Evolutionary conservation across 495 filamentous ascomycete species (phyloP).

Genomic region (Penicillium lividum): DNA sequence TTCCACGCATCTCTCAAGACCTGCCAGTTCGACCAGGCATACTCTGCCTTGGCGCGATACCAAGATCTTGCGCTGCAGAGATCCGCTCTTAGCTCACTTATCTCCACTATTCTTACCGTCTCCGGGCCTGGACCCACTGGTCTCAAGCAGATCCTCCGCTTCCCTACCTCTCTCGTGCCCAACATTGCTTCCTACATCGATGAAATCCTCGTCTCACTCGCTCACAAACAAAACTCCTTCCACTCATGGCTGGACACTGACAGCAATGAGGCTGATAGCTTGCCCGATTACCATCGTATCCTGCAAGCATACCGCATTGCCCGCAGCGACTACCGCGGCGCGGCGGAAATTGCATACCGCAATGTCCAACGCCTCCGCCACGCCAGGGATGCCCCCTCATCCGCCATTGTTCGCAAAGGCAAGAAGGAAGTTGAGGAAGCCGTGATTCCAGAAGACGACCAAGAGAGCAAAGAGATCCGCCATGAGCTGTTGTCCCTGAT

Average conservation of each 20-base stretch:
- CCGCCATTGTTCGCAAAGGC: constrained; percentile 39
- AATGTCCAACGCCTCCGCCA: constrained; percentile 58
- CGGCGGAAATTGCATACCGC: constrained; percentile 72
- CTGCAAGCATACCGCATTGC: constrained; percentile 87
- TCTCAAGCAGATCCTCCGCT: constrained; percentile 63
- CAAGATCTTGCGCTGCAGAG: constrained; percentile 66
- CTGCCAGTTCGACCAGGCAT: constrained; percentile 77
- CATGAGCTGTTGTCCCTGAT: constrained; percentile 79
- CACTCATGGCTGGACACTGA: constrained; percentile 37
- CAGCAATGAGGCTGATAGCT: constrained; percentile 31
- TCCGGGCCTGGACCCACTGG: constrained; percentile 55
- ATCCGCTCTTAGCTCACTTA: constrained; percentile 63
- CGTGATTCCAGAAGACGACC: constrained; percentile 55
- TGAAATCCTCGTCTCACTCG: constrained; percentile 63
- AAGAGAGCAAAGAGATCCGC: constrained; percentile 54
- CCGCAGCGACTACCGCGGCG: constrained; percentile 83
- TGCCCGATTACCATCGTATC: constrained; percentile 68
- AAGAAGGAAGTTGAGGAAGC: constrained; percentile 47
- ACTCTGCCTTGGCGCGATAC: constrained; percentile 72
- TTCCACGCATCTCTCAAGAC: constrained; percentile 79
- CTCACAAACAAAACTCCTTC: constrained; percentile 39
- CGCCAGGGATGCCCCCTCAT: constrained; percentile 50
- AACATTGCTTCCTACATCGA: constrained; percentile 77
- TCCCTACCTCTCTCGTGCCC: constrained; percentile 64
- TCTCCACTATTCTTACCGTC: constrained; percentile 69